Evolutionary conservation across 345 rosid genomes (phyloP).

Genomic region (Trapa incisa): DNA sequence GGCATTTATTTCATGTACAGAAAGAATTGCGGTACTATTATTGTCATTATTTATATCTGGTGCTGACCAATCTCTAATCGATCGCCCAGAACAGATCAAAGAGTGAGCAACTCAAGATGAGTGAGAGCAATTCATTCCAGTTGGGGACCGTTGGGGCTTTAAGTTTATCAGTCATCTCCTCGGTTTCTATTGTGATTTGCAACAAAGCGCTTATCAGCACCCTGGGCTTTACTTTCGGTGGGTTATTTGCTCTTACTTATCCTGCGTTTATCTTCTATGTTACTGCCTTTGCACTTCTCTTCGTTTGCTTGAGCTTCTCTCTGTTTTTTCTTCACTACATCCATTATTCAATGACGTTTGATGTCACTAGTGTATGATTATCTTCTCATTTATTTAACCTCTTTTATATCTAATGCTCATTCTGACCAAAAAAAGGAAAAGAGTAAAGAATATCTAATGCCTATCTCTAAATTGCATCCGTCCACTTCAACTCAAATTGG

Average conservation of each 20-base stretch:
- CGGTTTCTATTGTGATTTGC: slow-evolving; percentile 97
- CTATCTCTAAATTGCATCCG: too few relatives aligned
- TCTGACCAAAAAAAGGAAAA: too few relatives aligned
- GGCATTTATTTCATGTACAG: too few relatives aligned
- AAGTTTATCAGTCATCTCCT: slow-evolving; percentile 89
- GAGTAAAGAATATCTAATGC: too few relatives aligned
- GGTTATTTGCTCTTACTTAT: slow-evolving; percentile 5
- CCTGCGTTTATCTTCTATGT: too few relatives aligned
- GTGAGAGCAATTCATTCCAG: slow-evolving; percentile 83
- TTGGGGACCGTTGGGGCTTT: slow-evolving; percentile 90
- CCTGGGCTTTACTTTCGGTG: slow-evolving; percentile 94
- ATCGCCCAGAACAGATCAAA: slow-evolving; percentile 42
- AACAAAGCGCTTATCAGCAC: slow-evolving; percentile 98
- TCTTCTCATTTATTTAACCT: too few relatives aligned
- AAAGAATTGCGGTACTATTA: too few relatives aligned
- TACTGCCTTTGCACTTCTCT: neutral
- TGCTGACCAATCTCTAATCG: neutral
- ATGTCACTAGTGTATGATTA: too few relatives aligned
- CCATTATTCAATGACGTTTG: too few relatives aligned
- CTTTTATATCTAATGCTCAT: too few relatives aligned
- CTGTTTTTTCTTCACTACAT: neutral
- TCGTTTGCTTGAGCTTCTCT: neutral
- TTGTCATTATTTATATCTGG: too few relatives aligned
- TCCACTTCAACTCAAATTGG: too few relatives aligned
- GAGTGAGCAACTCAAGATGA: slow-evolving; percentile 35